Percentiles rank a stretch among this genome's conserved stretches.
phyloP scores from a whole-genome alignment of 257 asterid species.

The Haberlea rhodopensis region DNA sequence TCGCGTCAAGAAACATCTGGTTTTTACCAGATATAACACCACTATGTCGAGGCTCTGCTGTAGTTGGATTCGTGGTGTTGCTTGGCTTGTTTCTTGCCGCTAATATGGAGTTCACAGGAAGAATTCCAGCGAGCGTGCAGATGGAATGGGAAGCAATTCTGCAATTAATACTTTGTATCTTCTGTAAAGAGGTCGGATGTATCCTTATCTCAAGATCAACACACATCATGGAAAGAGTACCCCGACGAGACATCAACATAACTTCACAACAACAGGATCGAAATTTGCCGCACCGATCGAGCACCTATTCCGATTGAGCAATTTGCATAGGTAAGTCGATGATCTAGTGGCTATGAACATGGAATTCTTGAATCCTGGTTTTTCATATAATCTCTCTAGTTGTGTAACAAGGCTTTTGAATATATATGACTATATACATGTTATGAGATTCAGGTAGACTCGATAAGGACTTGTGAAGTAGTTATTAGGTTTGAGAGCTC shows the following conservation, averaged over 20 bases:
- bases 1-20: too few relatives aligned
- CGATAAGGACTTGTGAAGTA: neutral
- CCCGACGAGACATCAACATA: constrained; percentile 94
- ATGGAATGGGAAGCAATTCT: constrained; percentile 97
- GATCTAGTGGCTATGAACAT: constrained; percentile 4
- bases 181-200: constrained; percentile 73
- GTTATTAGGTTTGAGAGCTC: too few relatives aligned
- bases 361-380: neutral
- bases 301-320: constrained; percentile 70
- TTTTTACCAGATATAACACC: too few relatives aligned
- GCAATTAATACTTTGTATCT: constrained; percentile 46
- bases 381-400: neutral
- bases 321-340: constrained; percentile 18
- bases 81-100: constrained; percentile 92
- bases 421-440: too few relatives aligned
- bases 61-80: constrained; percentile 71
- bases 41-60: constrained; percentile 75
- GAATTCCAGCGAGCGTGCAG: constrained; percentile 84
- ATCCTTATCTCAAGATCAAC: constrained; percentile 72
- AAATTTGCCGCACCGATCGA: constrained; percentile 86
- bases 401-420: neutral
- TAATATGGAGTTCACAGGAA: constrained; percentile 92
- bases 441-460: neutral
- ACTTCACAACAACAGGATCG: constrained; percentile 77
- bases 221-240: constrained; percentile 92